Conservation (phyloP, 352 stramenopile genomes). For the Globisporangium barbulae region DNA sequence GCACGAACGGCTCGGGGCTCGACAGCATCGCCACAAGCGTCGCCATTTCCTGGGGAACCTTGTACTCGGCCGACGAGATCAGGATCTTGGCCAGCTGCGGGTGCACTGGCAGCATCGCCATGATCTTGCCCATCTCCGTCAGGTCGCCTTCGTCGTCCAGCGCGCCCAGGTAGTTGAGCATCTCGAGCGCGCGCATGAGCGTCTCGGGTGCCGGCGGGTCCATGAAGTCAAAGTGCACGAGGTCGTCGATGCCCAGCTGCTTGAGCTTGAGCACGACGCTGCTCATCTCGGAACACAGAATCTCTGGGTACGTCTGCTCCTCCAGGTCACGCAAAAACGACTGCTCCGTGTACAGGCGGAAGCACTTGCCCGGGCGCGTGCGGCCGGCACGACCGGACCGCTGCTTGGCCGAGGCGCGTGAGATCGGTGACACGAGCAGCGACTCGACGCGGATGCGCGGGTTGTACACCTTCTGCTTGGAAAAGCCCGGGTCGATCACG, state of each 20-base stretch:
- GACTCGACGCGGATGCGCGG: slow-evolving; percentile 97
- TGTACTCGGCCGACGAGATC: slow-evolving; percentile 93
- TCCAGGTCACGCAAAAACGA: slow-evolving; percentile 97
- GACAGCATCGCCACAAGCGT: slow-evolving; percentile 98
- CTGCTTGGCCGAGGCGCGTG: slow-evolving; percentile 92
- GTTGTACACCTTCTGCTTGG: slow-evolving; percentile 99
- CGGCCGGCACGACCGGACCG: slow-evolving; percentile 91
- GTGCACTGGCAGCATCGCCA: slow-evolving; percentile 97
- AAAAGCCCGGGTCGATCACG: slow-evolving; percentile 99
- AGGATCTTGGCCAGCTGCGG: slow-evolving; percentile 98
- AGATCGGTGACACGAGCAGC: slow-evolving; percentile 98
- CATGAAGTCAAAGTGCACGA: slow-evolving; percentile 99
- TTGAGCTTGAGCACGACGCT: slow-evolving; percentile 97
- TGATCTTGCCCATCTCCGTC: slow-evolving; percentile 89
- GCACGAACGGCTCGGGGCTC: slow-evolving; percentile 92
- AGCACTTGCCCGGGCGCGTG: slow-evolving; percentile 93
- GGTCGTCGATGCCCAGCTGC: slow-evolving; percentile 98
- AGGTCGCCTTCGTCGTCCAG: slow-evolving; percentile 97
- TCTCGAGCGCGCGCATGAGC: slow-evolving; percentile 97
- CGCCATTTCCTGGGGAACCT: slow-evolving; percentile 96
- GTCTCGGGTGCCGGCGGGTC: slow-evolving; percentile 98
- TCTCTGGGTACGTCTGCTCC: slow-evolving; percentile 99
- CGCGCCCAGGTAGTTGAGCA: slow-evolving; percentile 97
- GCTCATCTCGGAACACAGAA: slow-evolving; percentile 95
- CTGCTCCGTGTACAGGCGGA: slow-evolving; percentile 97